Base-by-base conservation (phyloP, 2,329 filamentous ascomycete species). In the Colletotrichum noveboracense region DNA sequence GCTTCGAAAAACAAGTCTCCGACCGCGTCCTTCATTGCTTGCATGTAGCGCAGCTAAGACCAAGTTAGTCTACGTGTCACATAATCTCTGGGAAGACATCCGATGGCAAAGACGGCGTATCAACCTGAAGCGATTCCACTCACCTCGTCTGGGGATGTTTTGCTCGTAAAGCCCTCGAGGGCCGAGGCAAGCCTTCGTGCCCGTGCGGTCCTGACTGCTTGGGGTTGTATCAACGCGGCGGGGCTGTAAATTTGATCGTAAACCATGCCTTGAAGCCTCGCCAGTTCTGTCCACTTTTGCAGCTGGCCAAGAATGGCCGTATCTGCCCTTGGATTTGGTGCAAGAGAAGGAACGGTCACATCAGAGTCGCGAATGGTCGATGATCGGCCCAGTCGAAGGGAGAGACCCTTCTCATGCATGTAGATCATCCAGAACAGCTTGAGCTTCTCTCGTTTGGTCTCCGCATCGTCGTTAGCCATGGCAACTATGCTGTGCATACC, bases 221-320 rank as follows among this genome's bases (percentile, higher is more conserved):
- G 74, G 0, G 80, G 76, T 62, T 79, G 77, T 1, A 77, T 58
- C 21, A 81, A 76, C 7, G 81, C 78, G 4, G 77, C 76, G 0
- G 78, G 78, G 8, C 82, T 80, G 62, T 82, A 82, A 4, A 82
- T 78, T 3, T 82, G 76, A 16, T 82, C 79, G 58, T 81, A 82
- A 0, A 81, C 77, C 16, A 77, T 74, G 7, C 80, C 81, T 16
- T 82, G 78, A 0, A 82, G 12, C 2, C 65, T 55, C 0, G 78
- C 77, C 8, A 79, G 69, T 7, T 69, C 72, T 7, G 79, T 78
- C 79, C 78, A 79, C 8, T 67, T 56, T 2, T 71, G 76, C 36
- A 77, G 56, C 5, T 67, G 4, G 7, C 60, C 72, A 60, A 73
- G 68, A 10, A 73, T 24, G 4, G 58, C 67, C 12, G 55, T 18